Evolutionary conservation across 2,329 filamentous ascomycete genomes (phyloP).

Genomic region (Ophiostoma ulmi): DNA sequence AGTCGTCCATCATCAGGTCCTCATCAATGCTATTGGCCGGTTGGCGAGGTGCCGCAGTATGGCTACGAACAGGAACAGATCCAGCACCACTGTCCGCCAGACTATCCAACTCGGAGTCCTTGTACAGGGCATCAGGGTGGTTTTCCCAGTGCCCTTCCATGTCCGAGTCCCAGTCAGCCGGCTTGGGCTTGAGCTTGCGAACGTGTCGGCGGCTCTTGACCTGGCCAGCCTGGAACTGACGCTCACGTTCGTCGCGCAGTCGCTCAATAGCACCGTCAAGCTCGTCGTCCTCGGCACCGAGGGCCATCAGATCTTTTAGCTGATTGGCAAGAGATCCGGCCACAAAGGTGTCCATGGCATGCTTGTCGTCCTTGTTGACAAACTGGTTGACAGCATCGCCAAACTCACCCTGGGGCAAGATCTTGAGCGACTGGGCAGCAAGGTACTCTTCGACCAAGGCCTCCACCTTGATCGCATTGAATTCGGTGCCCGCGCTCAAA

Average conservation of each 20-base stretch:
- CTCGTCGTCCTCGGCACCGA: slow-evolving; percentile 65
- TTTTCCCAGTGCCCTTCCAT: slow-evolving; percentile 82
- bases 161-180: slow-evolving; percentile 82
- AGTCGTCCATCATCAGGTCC: slow-evolving; percentile 48
- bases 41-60: neutral
- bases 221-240: slow-evolving; percentile 62
- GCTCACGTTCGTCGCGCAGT: slow-evolving; percentile 64
- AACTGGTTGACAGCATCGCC: slow-evolving; percentile 90
- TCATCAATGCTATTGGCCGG: slow-evolving; percentile 39
- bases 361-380: slow-evolving; percentile 91
- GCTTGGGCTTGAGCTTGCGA: slow-evolving; percentile 65
- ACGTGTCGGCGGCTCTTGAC: slow-evolving; percentile 41
- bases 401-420: slow-evolving; percentile 87
- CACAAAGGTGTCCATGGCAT: slow-evolving; percentile 80
- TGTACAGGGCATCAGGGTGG: slow-evolving; percentile 61
- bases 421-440: slow-evolving; percentile 79
- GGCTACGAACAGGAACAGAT: neutral
- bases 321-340: slow-evolving; percentile 65
- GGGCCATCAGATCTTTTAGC: slow-evolving; percentile 61
- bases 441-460: slow-evolving; percentile 85
- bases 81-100: neutral
- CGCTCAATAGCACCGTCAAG: slow-evolving; percentile 72
- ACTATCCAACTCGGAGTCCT: neutral
- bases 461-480: slow-evolving; percentile 81
- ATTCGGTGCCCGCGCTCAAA: slow-evolving; percentile 48